A percentile compares a stretch with the other conserved stretches of the same genome.
Conservation (phyloP, 164 flowering plant species). For the Protea cynaroides region DNA sequence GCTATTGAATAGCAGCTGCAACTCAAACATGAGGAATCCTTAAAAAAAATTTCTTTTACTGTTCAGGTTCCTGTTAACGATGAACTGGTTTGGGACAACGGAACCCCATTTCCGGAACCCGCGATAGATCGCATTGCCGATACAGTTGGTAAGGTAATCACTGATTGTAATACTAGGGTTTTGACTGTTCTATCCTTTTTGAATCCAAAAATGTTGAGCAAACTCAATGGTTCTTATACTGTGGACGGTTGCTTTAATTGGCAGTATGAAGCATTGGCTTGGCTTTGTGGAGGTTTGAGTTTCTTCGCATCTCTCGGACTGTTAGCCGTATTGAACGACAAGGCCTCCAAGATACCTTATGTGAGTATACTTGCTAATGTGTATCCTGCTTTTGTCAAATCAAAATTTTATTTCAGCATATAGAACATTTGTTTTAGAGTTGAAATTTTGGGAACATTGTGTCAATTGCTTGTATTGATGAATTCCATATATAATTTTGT, state of each 20-base stretch:
- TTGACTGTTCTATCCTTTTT: background rate
- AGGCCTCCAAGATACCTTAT: constrained; percentile 78
- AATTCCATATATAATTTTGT: too few relatives aligned
- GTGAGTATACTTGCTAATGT: constrained; percentile 44
- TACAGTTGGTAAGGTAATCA: constrained; percentile 73
- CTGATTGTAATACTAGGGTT: background rate
- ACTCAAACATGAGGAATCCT: background rate
- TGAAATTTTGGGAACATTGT: too few relatives aligned
- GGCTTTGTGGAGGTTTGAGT: constrained; percentile 95
- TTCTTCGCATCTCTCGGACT: constrained; percentile 67
- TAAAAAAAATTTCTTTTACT: background rate
- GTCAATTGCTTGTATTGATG: too few relatives aligned
- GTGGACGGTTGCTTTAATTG: background rate
- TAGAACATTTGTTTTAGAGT: too few relatives aligned
- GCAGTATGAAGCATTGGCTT: constrained; percentile 95
- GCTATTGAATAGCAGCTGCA: background rate
- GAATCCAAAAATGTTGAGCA: background rate
- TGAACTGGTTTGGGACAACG: constrained; percentile 92
- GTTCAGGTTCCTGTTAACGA: constrained; percentile 79
- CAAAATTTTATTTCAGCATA: background rate
- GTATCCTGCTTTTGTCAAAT: background rate
- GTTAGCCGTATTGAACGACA: constrained; percentile 85
- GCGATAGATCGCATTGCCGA: constrained; percentile 92
- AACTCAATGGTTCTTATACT: background rate
- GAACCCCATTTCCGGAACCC: constrained; percentile 85